A percentile compares a stretch with the other conserved stretches of the same genome.
phyloP scores from a whole-genome alignment of 805 yeast species.

The Metschnikowia cerradonensis region DNA sequence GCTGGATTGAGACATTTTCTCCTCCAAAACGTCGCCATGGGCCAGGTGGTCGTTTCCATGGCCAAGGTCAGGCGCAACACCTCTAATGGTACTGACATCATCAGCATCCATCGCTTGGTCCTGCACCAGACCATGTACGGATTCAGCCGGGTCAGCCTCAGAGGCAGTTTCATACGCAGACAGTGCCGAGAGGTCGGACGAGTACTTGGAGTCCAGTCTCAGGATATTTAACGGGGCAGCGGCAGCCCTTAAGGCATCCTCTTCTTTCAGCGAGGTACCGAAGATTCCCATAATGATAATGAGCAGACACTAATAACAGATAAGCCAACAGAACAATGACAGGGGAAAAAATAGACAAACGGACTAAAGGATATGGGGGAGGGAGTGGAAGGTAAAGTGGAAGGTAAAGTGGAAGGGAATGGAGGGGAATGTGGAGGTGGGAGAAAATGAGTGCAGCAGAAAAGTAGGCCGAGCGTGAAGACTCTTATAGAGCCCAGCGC shows the following conservation, averaged over 20 bases:
- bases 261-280: slow-evolving; percentile 32
- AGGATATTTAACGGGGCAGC: slow-evolving; percentile 1
- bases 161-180: slow-evolving; percentile 36
- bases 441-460: too few relatives aligned
- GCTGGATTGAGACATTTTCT: slow-evolving; percentile 8
- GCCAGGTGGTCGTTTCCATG: background rate
- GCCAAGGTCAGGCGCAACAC: background rate
- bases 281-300: slow-evolving; percentile 28
- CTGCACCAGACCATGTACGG: background rate
- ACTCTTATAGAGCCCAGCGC: background rate
- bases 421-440: background rate
- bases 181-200: slow-evolving; percentile 20
- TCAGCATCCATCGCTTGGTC: slow-evolving; percentile 6
- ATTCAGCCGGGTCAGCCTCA: slow-evolving; percentile 17
- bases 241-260: slow-evolving; percentile 27
- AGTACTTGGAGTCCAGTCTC: slow-evolving; percentile 12
- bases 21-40: slow-evolving; percentile 4
- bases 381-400: too few relatives aligned
- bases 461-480: background rate
- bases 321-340: too few relatives aligned
- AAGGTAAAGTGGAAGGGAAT: background rate
- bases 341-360: too few relatives aligned
- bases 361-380: too few relatives aligned
- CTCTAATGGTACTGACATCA: slow-evolving; percentile 12
- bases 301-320: too few relatives aligned